Conservation (phyloP, 352 stramenopile species). For the Pythium sukuiense region DNA sequence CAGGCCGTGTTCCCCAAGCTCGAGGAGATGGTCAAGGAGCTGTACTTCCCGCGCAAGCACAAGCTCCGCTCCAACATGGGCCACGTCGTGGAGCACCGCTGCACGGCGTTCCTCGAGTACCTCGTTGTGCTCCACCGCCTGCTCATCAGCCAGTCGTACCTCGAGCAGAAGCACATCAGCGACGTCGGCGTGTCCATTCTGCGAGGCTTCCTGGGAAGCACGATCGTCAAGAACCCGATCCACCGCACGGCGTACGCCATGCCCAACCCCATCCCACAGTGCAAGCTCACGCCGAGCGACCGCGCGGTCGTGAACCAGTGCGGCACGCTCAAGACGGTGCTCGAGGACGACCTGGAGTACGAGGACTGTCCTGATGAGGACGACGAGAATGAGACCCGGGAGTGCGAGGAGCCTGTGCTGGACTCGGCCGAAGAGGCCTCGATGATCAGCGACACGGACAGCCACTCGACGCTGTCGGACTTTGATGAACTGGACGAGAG, state of each 20-base stretch:
- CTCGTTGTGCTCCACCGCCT: slow-evolving; percentile 33
- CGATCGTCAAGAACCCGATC: slow-evolving; percentile 27
- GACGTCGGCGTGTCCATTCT: slow-evolving; percentile 34
- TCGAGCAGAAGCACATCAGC: slow-evolving; percentile 32
- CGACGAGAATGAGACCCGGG: slow-evolving; percentile 7
- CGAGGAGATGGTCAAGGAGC: slow-evolving; percentile 26
- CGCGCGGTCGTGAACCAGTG: slow-evolving; percentile 34
- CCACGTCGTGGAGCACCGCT: slow-evolving; percentile 30
- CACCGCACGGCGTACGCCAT: slow-evolving; percentile 30
- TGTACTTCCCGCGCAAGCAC: slow-evolving; percentile 41
- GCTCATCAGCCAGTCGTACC: slow-evolving; percentile 34
- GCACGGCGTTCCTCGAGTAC: slow-evolving; percentile 37
- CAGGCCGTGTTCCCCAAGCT: slow-evolving; percentile 31
- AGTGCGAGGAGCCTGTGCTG: slow-evolving; percentile 16
- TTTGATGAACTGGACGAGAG: slow-evolving; percentile 26
- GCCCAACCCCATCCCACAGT: slow-evolving; percentile 31
- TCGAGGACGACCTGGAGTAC: slow-evolving; percentile 34
- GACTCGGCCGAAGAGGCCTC: slow-evolving; percentile 25
- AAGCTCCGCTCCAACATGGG: slow-evolving; percentile 33
- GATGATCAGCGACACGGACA: slow-evolving; percentile 28
- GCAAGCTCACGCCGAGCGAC: slow-evolving; percentile 26
- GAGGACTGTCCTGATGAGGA: slow-evolving; percentile 27
- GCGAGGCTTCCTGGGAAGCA: slow-evolving; percentile 35
- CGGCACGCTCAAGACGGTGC: slow-evolving; percentile 34
- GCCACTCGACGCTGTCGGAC: slow-evolving; percentile 27